Evolutionary conservation across 1,284 basidiomycete genomes (phyloP).

Genomic region (Trametes sp.): DNA sequence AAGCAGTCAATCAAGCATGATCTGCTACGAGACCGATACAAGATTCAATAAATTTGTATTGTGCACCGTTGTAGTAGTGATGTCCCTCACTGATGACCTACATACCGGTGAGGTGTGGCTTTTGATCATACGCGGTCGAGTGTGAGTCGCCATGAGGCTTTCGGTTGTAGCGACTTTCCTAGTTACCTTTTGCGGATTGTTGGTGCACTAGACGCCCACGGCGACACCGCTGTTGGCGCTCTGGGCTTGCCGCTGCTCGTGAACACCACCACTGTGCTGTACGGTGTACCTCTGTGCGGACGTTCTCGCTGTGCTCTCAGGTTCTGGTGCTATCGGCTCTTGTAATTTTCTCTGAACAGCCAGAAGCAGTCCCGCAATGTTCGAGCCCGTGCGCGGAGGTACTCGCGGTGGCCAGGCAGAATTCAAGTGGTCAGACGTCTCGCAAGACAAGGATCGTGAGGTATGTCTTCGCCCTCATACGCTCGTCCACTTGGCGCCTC

Average conservation of each 20-base stretch:
- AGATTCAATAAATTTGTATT: too few species aligned
- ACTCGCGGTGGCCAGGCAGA: slow-evolving; percentile 90
- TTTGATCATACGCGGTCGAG: too few species aligned
- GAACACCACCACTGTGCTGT: not conserved
- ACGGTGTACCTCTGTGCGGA: too few species aligned
- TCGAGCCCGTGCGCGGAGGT: slow-evolving; percentile 83
- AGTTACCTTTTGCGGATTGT: slow-evolving; percentile 13
- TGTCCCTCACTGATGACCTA: too few species aligned
- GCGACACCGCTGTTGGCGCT: not conserved
- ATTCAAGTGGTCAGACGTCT: slow-evolving; percentile 92
- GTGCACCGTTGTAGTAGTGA: too few species aligned
- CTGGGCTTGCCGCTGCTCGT: not conserved
- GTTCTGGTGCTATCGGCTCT: too few species aligned
- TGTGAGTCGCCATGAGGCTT: too few species aligned
- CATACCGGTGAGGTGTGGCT: too few species aligned
- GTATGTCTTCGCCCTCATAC: slow-evolving; percentile 49
- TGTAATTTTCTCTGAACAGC: not conserved
- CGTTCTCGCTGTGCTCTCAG: too few species aligned
- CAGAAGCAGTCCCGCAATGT: slow-evolving; percentile 55
- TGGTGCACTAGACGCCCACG: not conserved
- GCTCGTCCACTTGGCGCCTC: not conserved
- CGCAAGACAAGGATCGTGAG: slow-evolving; percentile 90
- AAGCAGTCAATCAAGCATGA: too few species aligned
- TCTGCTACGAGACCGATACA: too few species aligned
- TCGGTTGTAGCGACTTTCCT: too few species aligned